These are phyloP conservation scores for Cicer pinnatifidum DNA, from an alignment of 306 rosid species.

Conservation along the genomic window DNA sequence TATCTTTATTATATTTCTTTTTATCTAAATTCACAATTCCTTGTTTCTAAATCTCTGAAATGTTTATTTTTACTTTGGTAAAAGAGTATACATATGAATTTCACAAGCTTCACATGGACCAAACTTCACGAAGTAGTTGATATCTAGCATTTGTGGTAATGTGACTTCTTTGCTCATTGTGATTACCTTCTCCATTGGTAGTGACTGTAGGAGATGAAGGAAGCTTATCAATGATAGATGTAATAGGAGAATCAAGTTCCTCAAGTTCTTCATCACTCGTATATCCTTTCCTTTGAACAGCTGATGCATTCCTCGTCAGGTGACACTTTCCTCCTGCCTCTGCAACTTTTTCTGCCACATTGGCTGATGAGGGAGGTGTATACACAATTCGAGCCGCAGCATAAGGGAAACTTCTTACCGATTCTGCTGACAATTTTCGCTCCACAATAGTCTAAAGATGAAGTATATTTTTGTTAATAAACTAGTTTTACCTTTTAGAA, in stretches of 20 bases:
- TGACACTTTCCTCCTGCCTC: slow-evolving; percentile 71
- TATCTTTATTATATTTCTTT: not conserved
- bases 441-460: slow-evolving; percentile 63
- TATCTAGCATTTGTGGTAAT: slow-evolving; percentile 67
- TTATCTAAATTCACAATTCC: slow-evolving; percentile 26
- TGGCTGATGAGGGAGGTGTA: slow-evolving; percentile 62
- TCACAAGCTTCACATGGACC: slow-evolving; percentile 62
- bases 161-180: slow-evolving; percentile 45
- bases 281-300: slow-evolving; percentile 79
- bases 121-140: slow-evolving; percentile 87
- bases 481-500: slow-evolving; percentile 1
- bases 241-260: slow-evolving; percentile 81
- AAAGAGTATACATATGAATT: slow-evolving; percentile 39
- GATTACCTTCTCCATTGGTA: slow-evolving; percentile 54
- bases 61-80: slow-evolving; percentile 25
- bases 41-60: slow-evolving; percentile 18
- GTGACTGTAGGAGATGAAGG: slow-evolving; percentile 52
- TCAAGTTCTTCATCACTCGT: slow-evolving; percentile 96
- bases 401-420: slow-evolving; percentile 70
- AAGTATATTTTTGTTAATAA: slow-evolving; percentile 22
- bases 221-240: slow-evolving; percentile 65
- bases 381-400: slow-evolving; percentile 69
- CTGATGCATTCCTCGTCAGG: slow-evolving; percentile 64
- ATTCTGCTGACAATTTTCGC: slow-evolving; percentile 60
- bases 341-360: slow-evolving; percentile 78